A percentile compares a stretch with the other conserved stretches of the same genome.
These are phyloP conservation scores for Cladosporium halotolerans DNA, from an alignment of 2,329 filamentous ascomycete species.

Conservation along the genomic window DNA sequence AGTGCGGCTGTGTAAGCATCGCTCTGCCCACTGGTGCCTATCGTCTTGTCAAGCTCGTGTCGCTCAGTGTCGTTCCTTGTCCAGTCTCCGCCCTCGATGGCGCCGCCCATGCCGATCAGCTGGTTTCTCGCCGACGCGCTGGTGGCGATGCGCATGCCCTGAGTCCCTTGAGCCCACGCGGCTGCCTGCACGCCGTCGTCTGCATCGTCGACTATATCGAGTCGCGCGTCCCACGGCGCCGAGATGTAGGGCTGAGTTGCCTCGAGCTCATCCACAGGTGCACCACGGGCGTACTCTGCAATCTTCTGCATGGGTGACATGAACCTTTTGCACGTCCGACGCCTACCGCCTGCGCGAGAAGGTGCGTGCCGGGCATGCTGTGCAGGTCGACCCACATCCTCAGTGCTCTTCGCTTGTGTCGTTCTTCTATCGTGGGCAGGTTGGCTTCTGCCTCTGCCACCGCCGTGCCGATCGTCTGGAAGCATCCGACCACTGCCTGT, in stretches of 20 bases:
- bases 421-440: background rate
- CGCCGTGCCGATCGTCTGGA: background rate
- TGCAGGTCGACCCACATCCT: background rate
- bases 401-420: background rate
- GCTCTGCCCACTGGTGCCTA: background rate
- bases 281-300: background rate
- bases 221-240: background rate
- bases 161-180: too few species aligned
- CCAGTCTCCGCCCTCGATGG: background rate
- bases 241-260: background rate
- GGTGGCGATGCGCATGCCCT: background rate
- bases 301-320: background rate
- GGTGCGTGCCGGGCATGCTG: background rate
- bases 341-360: background rate
- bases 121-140: background rate
- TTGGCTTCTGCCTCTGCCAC: background rate
- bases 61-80: background rate
- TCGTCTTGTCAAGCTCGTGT: background rate
- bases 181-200: background rate
- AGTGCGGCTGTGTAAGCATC: background rate
- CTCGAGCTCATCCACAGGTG: background rate
- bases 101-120: background rate
- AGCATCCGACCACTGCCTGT: background rate
- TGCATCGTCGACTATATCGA: background rate
- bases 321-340: background rate